Evolutionary conservation across 164 flowering plant genomes (phyloP).

Genomic region (Chloranthus sessilifolius): DNA sequence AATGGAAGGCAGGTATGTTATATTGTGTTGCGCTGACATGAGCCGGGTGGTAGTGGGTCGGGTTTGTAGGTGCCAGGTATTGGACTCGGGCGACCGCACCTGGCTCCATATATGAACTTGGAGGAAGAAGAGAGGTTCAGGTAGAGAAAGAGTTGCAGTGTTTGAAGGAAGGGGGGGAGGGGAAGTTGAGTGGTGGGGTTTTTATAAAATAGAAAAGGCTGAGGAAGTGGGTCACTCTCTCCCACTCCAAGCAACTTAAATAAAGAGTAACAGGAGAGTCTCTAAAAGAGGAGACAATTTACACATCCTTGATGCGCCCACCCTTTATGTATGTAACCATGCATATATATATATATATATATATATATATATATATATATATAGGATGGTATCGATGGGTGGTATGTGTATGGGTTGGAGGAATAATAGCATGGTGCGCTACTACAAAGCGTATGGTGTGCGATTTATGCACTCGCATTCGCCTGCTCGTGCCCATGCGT

Average conservation of each 20-base stretch:
- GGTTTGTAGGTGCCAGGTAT: conserved; percentile 29
- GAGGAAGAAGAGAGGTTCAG: neutral
- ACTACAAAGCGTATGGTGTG: no score
- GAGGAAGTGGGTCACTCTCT: conserved; percentile 32
- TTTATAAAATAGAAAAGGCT: conserved; percentile 35
- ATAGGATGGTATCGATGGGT: neutral
- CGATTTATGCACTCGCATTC: no score
- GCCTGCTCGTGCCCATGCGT: neutral
- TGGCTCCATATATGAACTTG: conserved; percentile 19
- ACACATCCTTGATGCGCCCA: conserved; percentile 13
- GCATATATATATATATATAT: conserved; percentile 9
- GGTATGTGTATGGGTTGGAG: neutral
- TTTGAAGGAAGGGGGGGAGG: conserved; percentile 10
- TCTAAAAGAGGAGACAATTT: conserved; percentile 23
- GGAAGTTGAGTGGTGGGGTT: conserved; percentile 20
- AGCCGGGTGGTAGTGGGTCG: conserved; percentile 18
- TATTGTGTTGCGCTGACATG: conserved; percentile 26
- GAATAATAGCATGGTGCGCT: neutral
- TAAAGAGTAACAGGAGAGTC: conserved; percentile 22
- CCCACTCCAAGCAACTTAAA: conserved; percentile 32
- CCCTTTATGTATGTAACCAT: conserved; percentile 6
- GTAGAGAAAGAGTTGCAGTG: conserved; percentile 9
- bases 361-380: neutral
- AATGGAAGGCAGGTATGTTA: conserved; percentile 24
- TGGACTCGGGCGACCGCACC: conserved; percentile 35